Evolutionary conservation across 768 basidiomycete species (phyloP).

Genomic region (Pisolithus microcarpus): DNA sequence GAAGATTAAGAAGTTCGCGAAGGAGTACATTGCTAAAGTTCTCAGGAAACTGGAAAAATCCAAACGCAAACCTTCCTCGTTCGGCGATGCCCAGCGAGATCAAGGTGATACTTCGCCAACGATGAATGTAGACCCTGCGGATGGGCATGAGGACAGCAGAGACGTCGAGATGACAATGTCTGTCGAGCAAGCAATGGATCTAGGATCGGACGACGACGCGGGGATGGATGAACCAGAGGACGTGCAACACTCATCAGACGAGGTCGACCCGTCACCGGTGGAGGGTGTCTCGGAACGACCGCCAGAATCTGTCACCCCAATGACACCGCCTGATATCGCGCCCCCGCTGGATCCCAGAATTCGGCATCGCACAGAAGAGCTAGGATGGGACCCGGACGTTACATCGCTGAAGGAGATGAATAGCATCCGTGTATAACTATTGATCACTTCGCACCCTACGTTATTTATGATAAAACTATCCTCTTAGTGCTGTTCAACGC

Average conservation of each 20-base stretch:
- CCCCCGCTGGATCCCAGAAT: conserved; percentile 22
- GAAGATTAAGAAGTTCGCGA: conserved; percentile 91
- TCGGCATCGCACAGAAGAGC: conserved; percentile 25
- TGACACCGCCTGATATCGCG: conserved; percentile 22
- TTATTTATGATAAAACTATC: conserved; percentile 5
- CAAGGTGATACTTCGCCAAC: neutral
- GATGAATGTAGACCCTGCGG: conserved; percentile 6
- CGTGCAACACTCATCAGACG: conserved; percentile 24
- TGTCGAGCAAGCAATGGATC: conserved; percentile 40
- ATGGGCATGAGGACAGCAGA: conserved; percentile 15
- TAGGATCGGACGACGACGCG: conserved; percentile 27
- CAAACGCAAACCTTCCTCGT: conserved; percentile 15
- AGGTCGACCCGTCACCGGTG: conserved; percentile 26
- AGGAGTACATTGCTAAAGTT: conserved; percentile 84
- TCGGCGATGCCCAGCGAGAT: conserved; percentile 3
- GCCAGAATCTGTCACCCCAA: conserved; percentile 23
- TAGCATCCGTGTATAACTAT: conserved; percentile 12
- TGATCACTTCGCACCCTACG: neutral
- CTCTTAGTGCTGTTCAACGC: neutral
- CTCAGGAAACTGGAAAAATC: conserved; percentile 55
- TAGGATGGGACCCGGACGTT: conserved; percentile 20
- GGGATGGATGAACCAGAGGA: conserved; percentile 13
- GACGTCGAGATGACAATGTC: conserved; percentile 31
- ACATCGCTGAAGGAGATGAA: conserved; percentile 11
- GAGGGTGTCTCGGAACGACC: conserved; percentile 25